A percentile compares a stretch with the other conserved stretches of the same genome.
Conservation (phyloP, 352 stramenopile genomes). For the Saprolegnia parasitica region DNA sequence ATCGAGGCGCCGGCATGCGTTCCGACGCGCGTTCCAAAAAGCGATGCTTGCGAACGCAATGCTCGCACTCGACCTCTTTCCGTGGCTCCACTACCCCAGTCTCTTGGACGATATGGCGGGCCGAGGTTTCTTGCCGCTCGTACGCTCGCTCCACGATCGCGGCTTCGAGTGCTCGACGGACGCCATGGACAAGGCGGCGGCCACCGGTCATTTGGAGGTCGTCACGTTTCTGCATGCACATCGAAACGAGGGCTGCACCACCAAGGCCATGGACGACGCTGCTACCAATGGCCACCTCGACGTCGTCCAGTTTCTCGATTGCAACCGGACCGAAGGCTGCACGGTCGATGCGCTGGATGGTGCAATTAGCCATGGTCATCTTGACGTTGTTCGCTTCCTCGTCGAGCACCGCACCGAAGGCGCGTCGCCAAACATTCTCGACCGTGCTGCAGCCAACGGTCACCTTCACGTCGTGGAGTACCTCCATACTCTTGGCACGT, state of each 20-base stretch:
- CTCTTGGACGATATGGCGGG: no score
- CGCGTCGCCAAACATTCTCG: slow-evolving; percentile 31
- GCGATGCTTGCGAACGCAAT: no score
- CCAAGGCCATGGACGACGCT: slow-evolving; percentile 37
- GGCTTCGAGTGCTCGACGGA: slow-evolving; percentile 32
- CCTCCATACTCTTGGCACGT: slow-evolving; percentile 19
- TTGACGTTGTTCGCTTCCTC: slow-evolving; percentile 33
- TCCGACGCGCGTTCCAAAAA: no score
- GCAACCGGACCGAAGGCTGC: slow-evolving; percentile 33
- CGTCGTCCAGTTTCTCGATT: slow-evolving; percentile 38
- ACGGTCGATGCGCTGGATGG: slow-evolving; percentile 37
- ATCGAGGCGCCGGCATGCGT: no score
- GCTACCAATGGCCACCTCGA: slow-evolving; percentile 39
- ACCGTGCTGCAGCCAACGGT: slow-evolving; percentile 30
- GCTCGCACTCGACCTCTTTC: no score
- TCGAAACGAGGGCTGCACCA: no score
- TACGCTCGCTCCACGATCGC: slow-evolving; percentile 25
- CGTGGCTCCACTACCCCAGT: no score
- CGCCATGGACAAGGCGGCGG: no score
- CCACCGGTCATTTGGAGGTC: no score
- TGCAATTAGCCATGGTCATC: slow-evolving; percentile 39
- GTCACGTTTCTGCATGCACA: no score
- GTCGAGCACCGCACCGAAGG: slow-evolving; percentile 31
- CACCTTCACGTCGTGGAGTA: slow-evolving; percentile 23
- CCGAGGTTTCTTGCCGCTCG: no score